phyloP scores from a whole-genome alignment of 2,329 filamentous ascomycete species.

The Claviceps maximensis region DNA sequence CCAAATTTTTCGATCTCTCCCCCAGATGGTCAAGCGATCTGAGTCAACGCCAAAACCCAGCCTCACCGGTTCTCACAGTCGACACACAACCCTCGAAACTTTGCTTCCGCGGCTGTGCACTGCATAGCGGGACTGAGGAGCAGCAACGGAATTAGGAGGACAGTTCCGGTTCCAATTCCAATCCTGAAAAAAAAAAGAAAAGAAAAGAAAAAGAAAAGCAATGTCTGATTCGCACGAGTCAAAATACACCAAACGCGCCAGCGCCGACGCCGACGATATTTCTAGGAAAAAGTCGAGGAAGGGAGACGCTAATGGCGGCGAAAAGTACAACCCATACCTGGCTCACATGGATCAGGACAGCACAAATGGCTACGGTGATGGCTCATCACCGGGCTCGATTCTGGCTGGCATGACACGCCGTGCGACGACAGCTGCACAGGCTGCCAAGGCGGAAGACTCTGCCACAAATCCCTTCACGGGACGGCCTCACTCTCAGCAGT shows the following conservation, averaged over 20 bases:
- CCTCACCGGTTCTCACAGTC: not conserved
- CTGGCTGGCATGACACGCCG: conserved; percentile 63
- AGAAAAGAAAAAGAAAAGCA: not conserved
- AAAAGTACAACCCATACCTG: conserved; percentile 68
- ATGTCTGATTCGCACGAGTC: conserved; percentile 26
- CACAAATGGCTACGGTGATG: conserved; percentile 24
- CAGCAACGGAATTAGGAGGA: not conserved
- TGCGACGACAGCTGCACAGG: conserved; percentile 64
- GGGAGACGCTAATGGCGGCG: conserved; percentile 18
- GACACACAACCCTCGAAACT: conserved; percentile 3
- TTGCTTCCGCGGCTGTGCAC: not conserved
- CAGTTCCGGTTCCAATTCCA: too few relatives aligned
- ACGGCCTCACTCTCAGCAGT: conserved; percentile 61
- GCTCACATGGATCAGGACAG: conserved; percentile 65
- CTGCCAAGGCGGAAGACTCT: conserved; percentile 61
- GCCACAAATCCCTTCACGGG: conserved; percentile 79
- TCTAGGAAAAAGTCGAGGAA: conserved; percentile 32
- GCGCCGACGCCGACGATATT: conserved; percentile 28
- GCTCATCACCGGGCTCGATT: conserved; percentile 24
- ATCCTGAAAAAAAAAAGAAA: not conserved
- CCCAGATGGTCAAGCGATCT: not conserved
- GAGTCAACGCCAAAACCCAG: not conserved
- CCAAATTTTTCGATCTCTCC: conserved; percentile 12
- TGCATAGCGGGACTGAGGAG: not conserved
- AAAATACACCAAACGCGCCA: conserved; percentile 29